Evolutionary conservation across 2,329 filamentous ascomycete genomes (phyloP).

Genomic region (Chrysoporthe puriensis): DNA sequence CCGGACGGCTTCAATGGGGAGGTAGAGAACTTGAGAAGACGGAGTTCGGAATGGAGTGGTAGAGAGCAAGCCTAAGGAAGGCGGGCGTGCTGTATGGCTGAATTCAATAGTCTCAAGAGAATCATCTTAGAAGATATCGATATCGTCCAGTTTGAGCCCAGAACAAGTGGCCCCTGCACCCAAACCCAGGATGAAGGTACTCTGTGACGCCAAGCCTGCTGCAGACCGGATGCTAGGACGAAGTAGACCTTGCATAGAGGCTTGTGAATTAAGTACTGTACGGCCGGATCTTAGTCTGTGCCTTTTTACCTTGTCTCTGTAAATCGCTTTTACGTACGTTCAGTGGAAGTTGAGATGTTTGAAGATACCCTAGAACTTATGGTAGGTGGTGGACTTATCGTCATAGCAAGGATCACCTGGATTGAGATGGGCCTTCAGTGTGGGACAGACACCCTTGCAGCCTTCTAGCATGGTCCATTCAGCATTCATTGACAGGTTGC

Average conservation of each 20-base stretch:
- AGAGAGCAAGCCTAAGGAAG: not conserved
- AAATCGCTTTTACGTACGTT: not conserved
- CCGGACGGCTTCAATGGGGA: not conserved
- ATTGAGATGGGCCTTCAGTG: not conserved
- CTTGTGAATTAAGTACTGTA: not conserved
- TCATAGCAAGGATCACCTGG: not conserved
- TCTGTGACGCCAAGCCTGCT: not conserved
- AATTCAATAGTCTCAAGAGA: not conserved
- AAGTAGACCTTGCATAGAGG: not conserved
- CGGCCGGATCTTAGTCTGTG: not conserved
- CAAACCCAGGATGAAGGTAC: not conserved
- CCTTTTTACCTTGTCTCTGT: not conserved
- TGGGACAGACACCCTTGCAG: not conserved
- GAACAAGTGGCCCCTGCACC: not conserved
- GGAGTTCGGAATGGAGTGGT: not conserved
- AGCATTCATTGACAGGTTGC: not conserved
- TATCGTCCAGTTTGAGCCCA: not conserved
- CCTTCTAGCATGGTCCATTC: no score
- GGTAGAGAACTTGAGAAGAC: not conserved
- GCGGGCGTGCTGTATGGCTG: not conserved
- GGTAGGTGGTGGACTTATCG: no score
- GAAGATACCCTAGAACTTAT: no score
- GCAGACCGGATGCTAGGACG: not conserved
- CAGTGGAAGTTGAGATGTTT: not conserved
- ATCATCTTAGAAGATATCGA: not conserved